phyloP scores from a whole-genome alignment of 2,329 filamentous ascomycete genomes.

The Ascochyta pisi region DNA sequence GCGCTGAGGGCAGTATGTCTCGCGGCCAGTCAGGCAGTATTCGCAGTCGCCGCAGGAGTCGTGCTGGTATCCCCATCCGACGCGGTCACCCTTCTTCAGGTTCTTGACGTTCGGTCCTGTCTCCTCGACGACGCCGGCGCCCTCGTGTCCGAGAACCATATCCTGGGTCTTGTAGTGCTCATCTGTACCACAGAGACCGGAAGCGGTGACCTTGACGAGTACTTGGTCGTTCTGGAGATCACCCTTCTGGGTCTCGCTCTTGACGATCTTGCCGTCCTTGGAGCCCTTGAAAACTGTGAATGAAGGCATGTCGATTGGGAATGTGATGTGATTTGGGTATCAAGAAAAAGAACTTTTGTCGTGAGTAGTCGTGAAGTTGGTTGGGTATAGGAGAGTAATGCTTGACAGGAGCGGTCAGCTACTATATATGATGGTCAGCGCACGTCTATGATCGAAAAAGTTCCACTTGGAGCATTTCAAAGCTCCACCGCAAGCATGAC shows the following conservation, averaged over 20 bases:
- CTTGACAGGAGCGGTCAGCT: neutral
- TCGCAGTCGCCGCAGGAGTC: slow-evolving; percentile 56
- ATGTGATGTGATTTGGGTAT: slow-evolving; percentile 3
- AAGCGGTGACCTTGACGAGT: slow-evolving; percentile 68
- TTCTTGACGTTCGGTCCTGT: slow-evolving; percentile 55
- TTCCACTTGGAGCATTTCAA: slow-evolving; percentile 12
- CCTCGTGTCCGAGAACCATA: slow-evolving; percentile 63
- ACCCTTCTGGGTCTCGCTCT: slow-evolving; percentile 57
- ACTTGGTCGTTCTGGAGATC: slow-evolving; percentile 61
- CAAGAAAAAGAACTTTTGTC: slow-evolving; percentile 2
- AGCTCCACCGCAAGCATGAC: slow-evolving; percentile 24
- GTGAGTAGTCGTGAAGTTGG: slow-evolving; percentile 6
- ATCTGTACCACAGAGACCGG: slow-evolving; percentile 71
- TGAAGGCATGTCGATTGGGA: slow-evolving; percentile 41
- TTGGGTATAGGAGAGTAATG: neutral
- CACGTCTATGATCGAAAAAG: slow-evolving; percentile 17
- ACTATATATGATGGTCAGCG: slow-evolving; percentile 20
- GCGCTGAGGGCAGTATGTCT: slow-evolving; percentile 54
- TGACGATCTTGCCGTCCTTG: slow-evolving; percentile 62
- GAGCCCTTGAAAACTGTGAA: slow-evolving; percentile 72
- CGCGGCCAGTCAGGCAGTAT: slow-evolving; percentile 53
- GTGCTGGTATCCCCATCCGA: slow-evolving; percentile 59
- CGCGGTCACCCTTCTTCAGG: slow-evolving; percentile 60
- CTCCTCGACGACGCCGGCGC: slow-evolving; percentile 59
- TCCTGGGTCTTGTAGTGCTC: slow-evolving; percentile 53